These are phyloP conservation scores for Entamoeba moshkovskii DNA, from an alignment of 208 protist species.

Conservation along the genomic window DNA sequence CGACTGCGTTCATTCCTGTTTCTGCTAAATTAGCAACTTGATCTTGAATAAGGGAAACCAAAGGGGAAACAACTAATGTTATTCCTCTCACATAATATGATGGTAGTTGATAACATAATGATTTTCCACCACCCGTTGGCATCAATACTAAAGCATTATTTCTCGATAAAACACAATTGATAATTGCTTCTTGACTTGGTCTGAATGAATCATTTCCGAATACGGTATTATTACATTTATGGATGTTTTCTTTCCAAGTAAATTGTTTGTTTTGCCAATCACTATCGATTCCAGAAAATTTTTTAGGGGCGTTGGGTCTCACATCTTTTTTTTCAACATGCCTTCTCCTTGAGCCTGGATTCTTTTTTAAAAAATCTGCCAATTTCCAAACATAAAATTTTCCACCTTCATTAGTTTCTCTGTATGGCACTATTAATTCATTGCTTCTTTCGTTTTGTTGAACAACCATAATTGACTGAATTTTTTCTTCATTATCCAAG, in stretches of 20 bases:
- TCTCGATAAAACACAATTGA: background rate
- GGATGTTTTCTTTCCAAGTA: background rate
- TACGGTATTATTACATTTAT: background rate
- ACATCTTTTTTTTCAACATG: background rate
- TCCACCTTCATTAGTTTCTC: background rate
- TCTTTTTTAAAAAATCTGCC: background rate
- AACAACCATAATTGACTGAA: background rate
- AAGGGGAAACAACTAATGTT: conserved; percentile 15
- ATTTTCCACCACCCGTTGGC: conserved; percentile 20
- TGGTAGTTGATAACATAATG: conserved; percentile 11
- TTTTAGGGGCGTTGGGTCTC: background rate
- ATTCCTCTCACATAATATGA: background rate
- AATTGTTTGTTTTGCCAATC: background rate
- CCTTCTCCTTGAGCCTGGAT: background rate
- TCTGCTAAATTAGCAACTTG: conserved; percentile 2
- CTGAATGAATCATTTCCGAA: conserved; percentile 6
- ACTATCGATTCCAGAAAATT: background rate
- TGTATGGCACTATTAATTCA: no score
- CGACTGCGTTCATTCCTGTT: background rate
- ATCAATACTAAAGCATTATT: background rate
- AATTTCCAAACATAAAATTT: background rate
- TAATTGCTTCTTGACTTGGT: background rate
- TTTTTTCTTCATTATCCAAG: background rate
- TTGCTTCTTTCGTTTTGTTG: no score
- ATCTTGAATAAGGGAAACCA: conserved; percentile 20